Evolutionary conservation across 176 grass and related monocot species (phyloP), one percentile per base, ranked within the genome.

Genomic region (Oryza rufipogon): DNA sequence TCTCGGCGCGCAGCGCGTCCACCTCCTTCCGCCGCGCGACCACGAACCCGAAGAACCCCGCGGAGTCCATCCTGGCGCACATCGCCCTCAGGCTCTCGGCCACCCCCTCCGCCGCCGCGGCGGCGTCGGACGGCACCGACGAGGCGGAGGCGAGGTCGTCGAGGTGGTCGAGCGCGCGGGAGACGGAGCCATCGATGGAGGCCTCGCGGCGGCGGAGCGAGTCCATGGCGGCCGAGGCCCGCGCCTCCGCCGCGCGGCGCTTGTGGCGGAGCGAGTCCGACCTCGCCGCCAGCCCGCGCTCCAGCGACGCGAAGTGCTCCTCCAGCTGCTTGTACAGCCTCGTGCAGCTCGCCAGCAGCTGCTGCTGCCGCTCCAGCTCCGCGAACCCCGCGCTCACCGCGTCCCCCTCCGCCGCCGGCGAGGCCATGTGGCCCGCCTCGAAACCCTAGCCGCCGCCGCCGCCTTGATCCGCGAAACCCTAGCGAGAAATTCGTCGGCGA

Each of bases 321-420:
- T 88, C 9, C 8, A 97, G 94, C 86, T 97, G 92, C 83, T 94
- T 91, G 92, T 93, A 97, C 49, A 97, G 87, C 49, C 82, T 77
- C 49, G 94, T 97, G 83, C 94, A 97, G 74, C 87, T 94, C 64
- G 92, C 89, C 8, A 97, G 92, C 70, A 97, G 81, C 87, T 89
- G 91, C 79, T 93, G 94, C 88, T 97, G 94, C 30, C 87, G 88
- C 87, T 97, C 94, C 22, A 97, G 92, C 84, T 87, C 90, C n/a
- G 86, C 94, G 80, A 94, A 94, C 76, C 94, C 92, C 33, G 88
- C 85, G 76, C 82, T 89, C 70, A 94, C 90, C 71, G 49, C 39
- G 19, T 75, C 85, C 25, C 68, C 80, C 64, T 46, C 72, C 51
- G 0, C 70, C 26, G 9, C 68, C 17, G 39, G 39, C 39, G 39